These are phyloP conservation scores for Nakazawaea wyomingensis DNA, from an alignment of 805 yeast species.

Conservation along the genomic window DNA sequence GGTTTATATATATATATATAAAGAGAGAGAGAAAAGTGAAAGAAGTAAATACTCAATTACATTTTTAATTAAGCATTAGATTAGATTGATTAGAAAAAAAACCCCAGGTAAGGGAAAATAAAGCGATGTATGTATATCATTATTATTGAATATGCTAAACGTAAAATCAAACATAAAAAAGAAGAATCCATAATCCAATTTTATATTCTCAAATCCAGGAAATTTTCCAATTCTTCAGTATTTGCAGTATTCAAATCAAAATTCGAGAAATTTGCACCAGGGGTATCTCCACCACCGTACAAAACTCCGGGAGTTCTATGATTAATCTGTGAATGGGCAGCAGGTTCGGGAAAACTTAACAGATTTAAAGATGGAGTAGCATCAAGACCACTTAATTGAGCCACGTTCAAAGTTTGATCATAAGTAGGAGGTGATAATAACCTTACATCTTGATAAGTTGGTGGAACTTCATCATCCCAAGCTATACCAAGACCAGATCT, in stretches of 20 bases:
- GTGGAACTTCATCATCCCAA: constrained; percentile 99
- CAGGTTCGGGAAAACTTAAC: constrained; percentile 11
- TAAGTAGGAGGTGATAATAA: constrained; percentile 88
- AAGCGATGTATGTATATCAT: too few species aligned
- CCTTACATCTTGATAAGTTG: constrained; percentile 81
- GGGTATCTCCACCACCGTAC: constrained; percentile 15
- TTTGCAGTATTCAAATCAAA: neutral
- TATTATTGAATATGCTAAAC: too few species aligned
- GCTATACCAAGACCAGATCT: constrained; percentile 94
- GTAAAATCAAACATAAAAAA: too few species aligned
- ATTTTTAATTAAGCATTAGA: too few species aligned
- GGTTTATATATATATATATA: too few species aligned
- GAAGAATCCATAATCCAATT: constrained; percentile 41
- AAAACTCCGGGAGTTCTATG: constrained; percentile 15
- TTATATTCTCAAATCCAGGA: constrained; percentile 7
- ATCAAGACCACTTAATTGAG: constrained; percentile 4
- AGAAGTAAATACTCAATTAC: too few species aligned
- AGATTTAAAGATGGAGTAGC: constrained; percentile 8
- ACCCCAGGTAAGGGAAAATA: too few species aligned
- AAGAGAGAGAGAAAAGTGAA: too few species aligned
- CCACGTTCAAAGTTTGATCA: constrained; percentile 26
- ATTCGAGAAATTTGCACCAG: constrained; percentile 12
- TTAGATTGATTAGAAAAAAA: too few species aligned
- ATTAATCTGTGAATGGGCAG: neutral
- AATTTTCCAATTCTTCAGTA: constrained; percentile 1